A percentile compares a stretch with the other conserved stretches of the same genome.
These are phyloP conservation scores for Geotrichum bryndzae DNA, from an alignment of 1,139 yeast genomes.

Conservation along the genomic window DNA sequence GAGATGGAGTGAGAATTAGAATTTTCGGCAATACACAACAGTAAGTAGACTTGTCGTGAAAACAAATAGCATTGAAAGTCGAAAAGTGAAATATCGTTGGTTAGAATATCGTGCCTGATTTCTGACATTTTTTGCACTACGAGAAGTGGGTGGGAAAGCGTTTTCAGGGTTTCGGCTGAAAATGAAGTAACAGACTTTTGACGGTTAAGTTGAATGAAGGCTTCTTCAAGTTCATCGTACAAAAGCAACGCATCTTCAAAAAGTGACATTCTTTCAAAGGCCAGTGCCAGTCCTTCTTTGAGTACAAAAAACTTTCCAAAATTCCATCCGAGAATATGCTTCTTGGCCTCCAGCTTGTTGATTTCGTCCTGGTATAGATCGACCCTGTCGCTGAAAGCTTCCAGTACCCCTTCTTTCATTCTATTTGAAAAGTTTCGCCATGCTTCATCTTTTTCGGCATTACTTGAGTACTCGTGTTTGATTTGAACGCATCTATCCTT, in stretches of 20 bases:
- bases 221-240: slow-evolving; percentile 39
- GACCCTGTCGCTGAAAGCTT: slow-evolving; percentile 51
- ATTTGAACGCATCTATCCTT: slow-evolving; percentile 36
- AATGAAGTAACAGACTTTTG: slow-evolving; percentile 28
- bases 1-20: slow-evolving; percentile 39
- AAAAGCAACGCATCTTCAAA: slow-evolving; percentile 52
- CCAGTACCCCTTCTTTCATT: slow-evolving; percentile 49
- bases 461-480: slow-evolving; percentile 37
- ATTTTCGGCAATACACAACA: slow-evolving; percentile 29
- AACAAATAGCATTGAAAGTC: slow-evolving; percentile 41
- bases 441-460: slow-evolving; percentile 39
- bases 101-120: slow-evolving; percentile 35
- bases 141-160: slow-evolving; percentile 15
- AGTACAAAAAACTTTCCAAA: slow-evolving; percentile 41
- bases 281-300: slow-evolving; percentile 44
- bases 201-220: slow-evolving; percentile 27
- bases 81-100: slow-evolving; percentile 38
- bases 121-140: slow-evolving; percentile 22
- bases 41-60: slow-evolving; percentile 38
- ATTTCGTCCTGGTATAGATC: slow-evolving; percentile 39
- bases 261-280: slow-evolving; percentile 48
- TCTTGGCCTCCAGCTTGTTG: slow-evolving; percentile 33
- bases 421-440: slow-evolving; percentile 46
- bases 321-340: slow-evolving; percentile 40
- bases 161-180: slow-evolving; percentile 31